Base-by-base conservation (phyloP, 495 filamentous ascomycete genomes). In the Penicillium samsonianum region DNA sequence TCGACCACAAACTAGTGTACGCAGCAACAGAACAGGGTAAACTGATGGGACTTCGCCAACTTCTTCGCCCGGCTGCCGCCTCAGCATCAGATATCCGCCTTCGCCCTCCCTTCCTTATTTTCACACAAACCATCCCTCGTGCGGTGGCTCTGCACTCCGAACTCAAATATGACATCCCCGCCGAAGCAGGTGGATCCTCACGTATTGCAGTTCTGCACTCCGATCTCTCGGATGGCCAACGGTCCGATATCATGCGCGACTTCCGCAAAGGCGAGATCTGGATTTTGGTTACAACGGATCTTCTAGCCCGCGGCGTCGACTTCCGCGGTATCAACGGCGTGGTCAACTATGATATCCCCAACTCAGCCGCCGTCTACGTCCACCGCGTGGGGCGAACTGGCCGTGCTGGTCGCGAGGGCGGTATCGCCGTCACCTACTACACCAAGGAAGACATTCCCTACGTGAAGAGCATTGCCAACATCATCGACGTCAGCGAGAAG, bases 301-400 rank as follows among this genome's bases (percentile, higher is more conserved):
- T 98, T 28, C 81, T 98, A 1, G 87, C 91, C 11, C 86, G 94
- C 33, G 94, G 94, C 22, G 83, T 98, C 40, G 94, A 98, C 72
- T 96, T 98, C 73, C 83, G 86, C 14, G 80, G 95, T 25, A 85
- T 98, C 52, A 94, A 96, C 63, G 89, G 92, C 35, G 92, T 98
- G 1, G 86, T 98, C 25, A 98, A 98, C 73, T 98, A 97, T 74
- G 94, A 98, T 68, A 88, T 97, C 45, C 95, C 94, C 2, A 90
- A 84, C 37, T 92, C 90, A 0, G 86, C 87, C 6, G 91, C 92
- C 5, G 84, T 87, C 6, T 98, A 98, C 61, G 88, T 98, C 20
- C 94, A 98, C 73, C 90, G 94, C 22, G 90, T 92, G 2, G 94
- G 94, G 5, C 84, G 94, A 51, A 98, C 95, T 0, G 94, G 92